A percentile compares a stretch with the other conserved stretches of the same genome.
Conservation (phyloP, 2,329 filamentous ascomycete genomes). For the Tolypocladium endophyticum region DNA sequence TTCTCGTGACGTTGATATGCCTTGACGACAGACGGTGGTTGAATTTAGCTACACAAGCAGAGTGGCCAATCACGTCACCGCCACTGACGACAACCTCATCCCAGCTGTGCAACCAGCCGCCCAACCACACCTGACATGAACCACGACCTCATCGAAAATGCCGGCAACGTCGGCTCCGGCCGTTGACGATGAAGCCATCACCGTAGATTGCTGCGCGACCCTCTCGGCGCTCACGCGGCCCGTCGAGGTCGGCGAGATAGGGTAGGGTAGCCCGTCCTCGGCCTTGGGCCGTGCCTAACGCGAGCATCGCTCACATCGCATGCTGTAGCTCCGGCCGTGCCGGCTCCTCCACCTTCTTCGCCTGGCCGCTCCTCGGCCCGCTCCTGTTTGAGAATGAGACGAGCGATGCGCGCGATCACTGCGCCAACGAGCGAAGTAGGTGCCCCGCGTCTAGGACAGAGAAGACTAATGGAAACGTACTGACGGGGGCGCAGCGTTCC, state of each 20-base stretch:
- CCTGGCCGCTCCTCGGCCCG: slow-evolving; percentile 54
- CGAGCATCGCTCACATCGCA: slow-evolving; percentile 2
- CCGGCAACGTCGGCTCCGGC: not conserved
- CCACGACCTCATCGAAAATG: not conserved
- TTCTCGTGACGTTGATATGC: too few relatives aligned
- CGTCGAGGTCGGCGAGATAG: slow-evolving; percentile 31
- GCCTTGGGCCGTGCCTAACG: not conserved
- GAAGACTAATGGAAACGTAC: too few relatives aligned
- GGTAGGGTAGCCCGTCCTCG: slow-evolving; percentile 15
- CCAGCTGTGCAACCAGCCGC: not conserved
- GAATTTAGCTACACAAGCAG: not conserved
- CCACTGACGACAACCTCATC: not conserved
- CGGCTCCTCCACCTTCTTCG: slow-evolving; percentile 37
- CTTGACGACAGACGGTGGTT: too few relatives aligned
- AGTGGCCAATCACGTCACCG: not conserved
- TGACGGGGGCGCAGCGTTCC: slow-evolving; percentile 44
- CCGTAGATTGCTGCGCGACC: slow-evolving; percentile 27
- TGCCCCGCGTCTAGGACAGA: not conserved
- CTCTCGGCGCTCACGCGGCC: slow-evolving; percentile 27
- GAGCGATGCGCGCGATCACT: slow-evolving; percentile 68
- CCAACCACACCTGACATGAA: not conserved
- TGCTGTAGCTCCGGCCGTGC: slow-evolving; percentile 8
- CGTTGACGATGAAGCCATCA: slow-evolving; percentile 23
- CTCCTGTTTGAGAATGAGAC: slow-evolving; percentile 65
- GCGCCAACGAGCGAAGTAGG: slow-evolving; percentile 68